A percentile compares a stretch with the other conserved stretches of the same genome.
These are phyloP conservation scores for Beauveria australis DNA, from an alignment of 2,329 filamentous ascomycete genomes.

Conservation along the genomic window DNA sequence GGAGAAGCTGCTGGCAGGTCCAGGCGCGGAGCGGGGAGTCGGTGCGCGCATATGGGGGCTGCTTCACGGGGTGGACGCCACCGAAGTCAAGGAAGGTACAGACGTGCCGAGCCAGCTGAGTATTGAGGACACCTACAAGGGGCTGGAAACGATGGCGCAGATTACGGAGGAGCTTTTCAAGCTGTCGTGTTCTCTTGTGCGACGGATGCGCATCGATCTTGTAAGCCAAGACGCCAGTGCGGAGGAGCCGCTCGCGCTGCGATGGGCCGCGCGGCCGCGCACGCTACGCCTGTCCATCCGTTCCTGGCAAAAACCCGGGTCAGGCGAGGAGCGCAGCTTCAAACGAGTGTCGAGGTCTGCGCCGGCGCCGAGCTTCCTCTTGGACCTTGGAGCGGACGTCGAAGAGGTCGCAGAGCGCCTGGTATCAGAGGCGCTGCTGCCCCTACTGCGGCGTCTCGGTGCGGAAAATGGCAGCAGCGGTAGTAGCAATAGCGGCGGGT, in stretches of 20 bases:
- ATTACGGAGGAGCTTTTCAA: slow-evolving; percentile 61
- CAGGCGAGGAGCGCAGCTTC: slow-evolving; percentile 47
- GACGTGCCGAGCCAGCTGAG: slow-evolving; percentile 80
- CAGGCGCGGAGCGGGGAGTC: slow-evolving; percentile 63
- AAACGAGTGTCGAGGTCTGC: slow-evolving; percentile 68
- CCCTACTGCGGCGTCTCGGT: slow-evolving; percentile 61
- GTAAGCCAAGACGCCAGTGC: slow-evolving; percentile 39
- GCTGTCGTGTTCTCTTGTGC: slow-evolving; percentile 62
- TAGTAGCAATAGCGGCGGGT: slow-evolving; percentile 36
- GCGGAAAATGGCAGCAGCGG: slow-evolving; percentile 43
- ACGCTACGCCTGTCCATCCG: slow-evolving; percentile 76
- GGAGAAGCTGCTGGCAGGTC: slow-evolving; percentile 60
- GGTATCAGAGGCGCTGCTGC: slow-evolving; percentile 58
- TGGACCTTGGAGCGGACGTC: slow-evolving; percentile 50
- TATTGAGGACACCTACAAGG: slow-evolving; percentile 85
- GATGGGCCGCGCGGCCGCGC: slow-evolving; percentile 73
- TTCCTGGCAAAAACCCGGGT: slow-evolving; percentile 35
- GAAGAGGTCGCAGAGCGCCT: slow-evolving; percentile 59
- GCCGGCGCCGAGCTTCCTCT: slow-evolving; percentile 65
- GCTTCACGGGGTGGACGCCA: slow-evolving; percentile 71
- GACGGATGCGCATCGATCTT: slow-evolving; percentile 72
- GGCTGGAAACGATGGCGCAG: slow-evolving; percentile 55
- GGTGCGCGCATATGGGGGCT: slow-evolving; percentile 68
- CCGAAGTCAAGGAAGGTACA: slow-evolving; percentile 62
- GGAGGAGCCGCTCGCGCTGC: slow-evolving; percentile 24